Base-by-base conservation (phyloP, 257 asterid genomes). In the Solanum medicagineum region DNA sequence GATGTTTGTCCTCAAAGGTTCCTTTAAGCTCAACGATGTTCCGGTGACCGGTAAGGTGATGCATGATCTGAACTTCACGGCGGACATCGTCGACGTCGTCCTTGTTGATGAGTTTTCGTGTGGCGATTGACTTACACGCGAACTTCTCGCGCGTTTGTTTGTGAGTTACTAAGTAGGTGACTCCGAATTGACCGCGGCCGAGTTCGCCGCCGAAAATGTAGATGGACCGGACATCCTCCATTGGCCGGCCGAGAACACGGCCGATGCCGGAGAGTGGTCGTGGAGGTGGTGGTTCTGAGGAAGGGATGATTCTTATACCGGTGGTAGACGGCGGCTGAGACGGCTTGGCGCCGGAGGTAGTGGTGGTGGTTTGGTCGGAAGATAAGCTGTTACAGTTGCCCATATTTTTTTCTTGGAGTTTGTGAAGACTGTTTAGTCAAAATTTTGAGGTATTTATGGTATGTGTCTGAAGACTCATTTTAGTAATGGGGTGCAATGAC, bases 121-220 rank as follows among this genome's bases (percentile, higher is more conserved):
- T 91, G 63, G 98, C 98, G 93, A 95, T 95, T 85, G 98, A 94
- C 90, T 95, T 95, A 88, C 98, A 95, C 84, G 98, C 97, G 89
- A 86, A 92, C 55, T 83, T 36, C 81, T 87, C 87, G 82, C 94
- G 89, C 79, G 98, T 92, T 83, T 81, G 54, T 70, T 91, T 93
- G 90, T 91, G 93, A 56, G 94, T 95, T 7, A 92, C 97, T 75
- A 92, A 92, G 71, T 92, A 92, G 19, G 96, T 95, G 10, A 95
- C 97, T n/a, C 98, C 98, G 89, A 94, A 95, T 81, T 95, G 98
- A 1, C 98, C 98, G 17, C 98, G 98, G 42, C 98, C 98, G 12
- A 95, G 95, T 79, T 94, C 97, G n/a, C 93, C 91, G 68, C 95
- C 96, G 73, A 95, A 95, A 26, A 86, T 87, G 95, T 93, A 95